Percentiles rank a stretch among this genome's conserved stretches.
Conservation (phyloP, 495 filamentous ascomycete species). For the Penicillium atrosanguineum region DNA sequence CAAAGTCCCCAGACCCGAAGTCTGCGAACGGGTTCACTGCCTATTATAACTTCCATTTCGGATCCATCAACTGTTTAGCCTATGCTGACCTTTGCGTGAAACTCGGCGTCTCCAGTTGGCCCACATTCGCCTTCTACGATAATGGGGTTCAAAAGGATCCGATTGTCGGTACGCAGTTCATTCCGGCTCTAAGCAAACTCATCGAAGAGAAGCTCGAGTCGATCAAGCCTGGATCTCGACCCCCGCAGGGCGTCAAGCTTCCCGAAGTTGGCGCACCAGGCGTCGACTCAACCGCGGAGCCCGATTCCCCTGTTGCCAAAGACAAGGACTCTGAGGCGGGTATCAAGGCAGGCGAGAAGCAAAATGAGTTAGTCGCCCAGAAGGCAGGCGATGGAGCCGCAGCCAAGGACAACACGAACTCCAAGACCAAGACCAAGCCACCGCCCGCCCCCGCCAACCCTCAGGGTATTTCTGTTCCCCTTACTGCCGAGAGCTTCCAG, state of each 20-base stretch:
- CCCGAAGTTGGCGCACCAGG: constrained; percentile 56
- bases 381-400: constrained; percentile 23
- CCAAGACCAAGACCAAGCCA: constrained; percentile 41
- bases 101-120: constrained; percentile 63
- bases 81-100: constrained; percentile 70
- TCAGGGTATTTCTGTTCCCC: constrained; percentile 66
- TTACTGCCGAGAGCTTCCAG: constrained; percentile 85
- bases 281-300: constrained; percentile 47
- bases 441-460: constrained; percentile 58
- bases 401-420: constrained; percentile 27
- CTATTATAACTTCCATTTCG: constrained; percentile 92
- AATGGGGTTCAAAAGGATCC: constrained; percentile 66
- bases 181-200: constrained; percentile 59
- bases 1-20: constrained; percentile 42
- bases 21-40: constrained; percentile 62
- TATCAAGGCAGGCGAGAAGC: constrained; percentile 44
- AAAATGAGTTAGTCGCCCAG: constrained; percentile 39
- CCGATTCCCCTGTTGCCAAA: constrained; percentile 45
- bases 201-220: constrained; percentile 77
- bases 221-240: constrained; percentile 75
- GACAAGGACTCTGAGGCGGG: constrained; percentile 49
- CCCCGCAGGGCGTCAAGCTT: constrained; percentile 56
- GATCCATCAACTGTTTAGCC: constrained; percentile 76
- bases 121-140: constrained; percentile 78
- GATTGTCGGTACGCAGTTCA: constrained; percentile 57